Conservation (phyloP, 495 filamentous ascomycete genomes). For the Daldinia vernicosa region DNA sequence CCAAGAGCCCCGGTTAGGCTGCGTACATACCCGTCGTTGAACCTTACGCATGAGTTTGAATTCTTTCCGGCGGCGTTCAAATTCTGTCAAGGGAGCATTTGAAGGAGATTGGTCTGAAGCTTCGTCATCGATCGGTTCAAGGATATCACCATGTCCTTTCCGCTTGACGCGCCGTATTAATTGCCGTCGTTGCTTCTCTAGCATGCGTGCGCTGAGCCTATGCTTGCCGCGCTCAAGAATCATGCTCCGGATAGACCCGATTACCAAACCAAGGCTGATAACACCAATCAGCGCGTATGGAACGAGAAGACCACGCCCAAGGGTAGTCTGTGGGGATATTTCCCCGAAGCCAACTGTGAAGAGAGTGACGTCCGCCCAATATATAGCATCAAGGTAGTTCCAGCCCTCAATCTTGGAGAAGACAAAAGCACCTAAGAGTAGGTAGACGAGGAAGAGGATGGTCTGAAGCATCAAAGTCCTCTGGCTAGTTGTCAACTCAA, state of each 20-base stretch:
- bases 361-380: slow-evolving; percentile 84
- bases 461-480: slow-evolving; percentile 90
- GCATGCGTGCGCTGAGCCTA: slow-evolving; percentile 72
- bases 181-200: slow-evolving; percentile 71
- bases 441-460: slow-evolving; percentile 77
- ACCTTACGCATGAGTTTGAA: slow-evolving; percentile 87
- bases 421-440: slow-evolving; percentile 75
- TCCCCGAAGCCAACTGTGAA: slow-evolving; percentile 87
- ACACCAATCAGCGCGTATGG: slow-evolving; percentile 85
- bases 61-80: slow-evolving; percentile 72
- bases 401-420: slow-evolving; percentile 79
- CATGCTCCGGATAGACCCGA: slow-evolving; percentile 83
- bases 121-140: slow-evolving; percentile 58
- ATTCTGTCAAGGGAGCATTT: slow-evolving; percentile 52
- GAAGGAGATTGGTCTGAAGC: slow-evolving; percentile 23
- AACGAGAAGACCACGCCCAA: slow-evolving; percentile 74
- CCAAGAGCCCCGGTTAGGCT: background rate
- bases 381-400: slow-evolving; percentile 80
- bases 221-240: slow-evolving; percentile 78
- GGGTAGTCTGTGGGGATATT: slow-evolving; percentile 61
- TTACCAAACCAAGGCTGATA: slow-evolving; percentile 82
- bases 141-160: slow-evolving; percentile 56
- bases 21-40: slow-evolving; percentile 58
- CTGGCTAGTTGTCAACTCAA: slow-evolving; percentile 75
- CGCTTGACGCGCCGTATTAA: slow-evolving; percentile 62